Evolutionary conservation across 2,329 filamentous ascomycete genomes (phyloP).

Genomic region (Fusarium armeniacum): DNA sequence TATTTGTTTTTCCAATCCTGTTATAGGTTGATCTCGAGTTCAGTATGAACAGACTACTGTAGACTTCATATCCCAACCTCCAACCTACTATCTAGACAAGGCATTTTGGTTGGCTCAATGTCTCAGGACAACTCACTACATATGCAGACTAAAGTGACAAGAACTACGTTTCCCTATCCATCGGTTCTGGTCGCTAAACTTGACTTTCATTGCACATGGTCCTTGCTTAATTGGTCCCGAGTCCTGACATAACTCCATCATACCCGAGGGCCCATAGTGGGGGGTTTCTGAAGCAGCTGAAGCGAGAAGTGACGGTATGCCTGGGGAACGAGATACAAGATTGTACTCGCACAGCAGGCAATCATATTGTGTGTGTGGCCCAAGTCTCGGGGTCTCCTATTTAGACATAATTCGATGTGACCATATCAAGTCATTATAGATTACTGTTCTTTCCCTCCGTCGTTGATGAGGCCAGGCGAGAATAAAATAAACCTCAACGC

Average conservation of each 20-base stretch:
- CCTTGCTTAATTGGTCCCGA: constrained; percentile 46
- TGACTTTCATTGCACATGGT: constrained; percentile 38
- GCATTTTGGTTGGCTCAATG: constrained; percentile 13
- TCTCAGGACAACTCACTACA: constrained; percentile 34
- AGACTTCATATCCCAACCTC: constrained; percentile 18
- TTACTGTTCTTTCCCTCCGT: not conserved
- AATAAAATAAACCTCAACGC: constrained; percentile 14
- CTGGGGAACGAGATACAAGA: constrained; percentile 32
- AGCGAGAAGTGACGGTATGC: constrained; percentile 32
- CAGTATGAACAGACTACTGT: constrained; percentile 9
- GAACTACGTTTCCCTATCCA: constrained; percentile 17
- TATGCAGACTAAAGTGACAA: constrained; percentile 22
- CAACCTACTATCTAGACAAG: constrained; percentile 6
- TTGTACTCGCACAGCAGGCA: constrained; percentile 28
- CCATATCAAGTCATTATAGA: constrained; percentile 34
- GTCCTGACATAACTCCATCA: constrained; percentile 22
- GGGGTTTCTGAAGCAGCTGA: constrained; percentile 26
- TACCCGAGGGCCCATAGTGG: constrained; percentile 22
- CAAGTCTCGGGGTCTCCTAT: constrained; percentile 27
- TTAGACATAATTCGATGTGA: constrained; percentile 15
- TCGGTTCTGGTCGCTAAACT: constrained; percentile 20
- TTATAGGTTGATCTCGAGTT: constrained; percentile 10
- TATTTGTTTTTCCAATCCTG: not conserved
- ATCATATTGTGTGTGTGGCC: constrained; percentile 6
- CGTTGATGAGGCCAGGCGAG: constrained; percentile 6